Evolutionary conservation across 495 filamentous ascomycete genomes (phyloP).

Genomic region (Penicillium alfredii): DNA sequence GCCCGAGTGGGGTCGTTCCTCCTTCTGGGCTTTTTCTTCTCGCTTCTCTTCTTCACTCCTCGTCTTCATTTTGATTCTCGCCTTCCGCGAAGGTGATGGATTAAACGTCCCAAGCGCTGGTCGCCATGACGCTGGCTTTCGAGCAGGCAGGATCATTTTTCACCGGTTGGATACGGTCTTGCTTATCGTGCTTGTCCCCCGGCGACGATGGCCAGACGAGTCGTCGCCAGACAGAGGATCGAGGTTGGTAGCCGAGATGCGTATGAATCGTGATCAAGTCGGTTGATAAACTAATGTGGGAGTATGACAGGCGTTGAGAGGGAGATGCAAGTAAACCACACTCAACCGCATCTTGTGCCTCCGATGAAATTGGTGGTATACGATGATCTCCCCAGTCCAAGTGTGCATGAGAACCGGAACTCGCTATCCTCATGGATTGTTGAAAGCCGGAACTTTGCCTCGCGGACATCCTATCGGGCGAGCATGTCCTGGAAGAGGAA

Average conservation of each 20-base stretch:
- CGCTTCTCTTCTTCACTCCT: constrained; percentile 7
- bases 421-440: constrained; percentile 37
- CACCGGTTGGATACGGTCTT: constrained; percentile 41
- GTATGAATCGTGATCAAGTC: too few species aligned
- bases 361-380: constrained; percentile 41
- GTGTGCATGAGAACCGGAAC: constrained; percentile 20
- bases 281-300: constrained; percentile 7
- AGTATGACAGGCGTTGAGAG: constrained; percentile 30
- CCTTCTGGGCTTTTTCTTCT: constrained; percentile 7
- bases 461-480: constrained; percentile 45
- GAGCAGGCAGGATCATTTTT: constrained; percentile 39
- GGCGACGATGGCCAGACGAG: constrained; percentile 24
- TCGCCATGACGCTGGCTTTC: constrained; percentile 39
- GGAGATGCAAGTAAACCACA: constrained; percentile 44
- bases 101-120: constrained; percentile 33
- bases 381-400: constrained; percentile 35
- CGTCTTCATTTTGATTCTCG: constrained; percentile 4
- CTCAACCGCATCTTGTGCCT: constrained; percentile 45
- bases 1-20: neutral
- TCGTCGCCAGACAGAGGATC: constrained; percentile 17
- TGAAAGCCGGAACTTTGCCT: constrained; percentile 38
- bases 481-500: constrained; percentile 47
- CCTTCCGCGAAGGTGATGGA: constrained; percentile 27
- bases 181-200: constrained; percentile 31
- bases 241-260: too few species aligned